Conservation (phyloP, 495 filamentous ascomycete species). For the Hyphodiscus hymeniophilus region DNA sequence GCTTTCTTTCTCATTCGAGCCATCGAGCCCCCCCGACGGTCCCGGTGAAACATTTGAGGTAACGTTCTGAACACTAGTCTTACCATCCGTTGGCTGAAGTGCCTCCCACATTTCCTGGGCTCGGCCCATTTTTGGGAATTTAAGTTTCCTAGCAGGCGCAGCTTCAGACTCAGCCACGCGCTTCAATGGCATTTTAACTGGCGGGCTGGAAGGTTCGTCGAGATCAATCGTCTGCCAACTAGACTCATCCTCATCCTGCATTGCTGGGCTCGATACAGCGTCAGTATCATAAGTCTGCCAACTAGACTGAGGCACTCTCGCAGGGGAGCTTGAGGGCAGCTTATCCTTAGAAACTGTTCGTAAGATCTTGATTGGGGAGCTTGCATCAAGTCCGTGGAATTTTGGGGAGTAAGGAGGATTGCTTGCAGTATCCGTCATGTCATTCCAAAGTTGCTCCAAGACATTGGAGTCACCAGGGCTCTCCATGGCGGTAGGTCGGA, state of each 20-base stretch:
- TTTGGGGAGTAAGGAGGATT: conserved; percentile 20
- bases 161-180: neutral
- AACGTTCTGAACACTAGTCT: neutral
- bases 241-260: neutral
- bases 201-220: too few species aligned
- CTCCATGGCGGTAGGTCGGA: conserved; percentile 17
- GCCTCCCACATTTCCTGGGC: conserved; percentile 14
- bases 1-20: conserved; percentile 1
- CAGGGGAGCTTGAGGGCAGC: neutral
- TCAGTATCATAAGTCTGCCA: conserved; percentile 15
- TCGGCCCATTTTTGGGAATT: conserved; percentile 4
- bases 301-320: conserved; percentile 9
- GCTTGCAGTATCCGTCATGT: conserved; percentile 9
- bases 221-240: too few species aligned
- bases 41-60: neutral
- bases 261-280: neutral
- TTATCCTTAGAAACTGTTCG: neutral
- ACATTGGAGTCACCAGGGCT: conserved; percentile 8
- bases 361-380: conserved; percentile 18
- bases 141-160: neutral
- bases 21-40: conserved; percentile 1
- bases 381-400: conserved; percentile 26
- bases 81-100: conserved; percentile 1
- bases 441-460: conserved; percentile 13
- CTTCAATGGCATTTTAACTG: too few species aligned